A percentile compares a stretch with the other conserved stretches of the same genome.
Evolutionary conservation across 768 basidiomycete species (phyloP).

Genomic region (Collybiopsis confluens): DNA sequence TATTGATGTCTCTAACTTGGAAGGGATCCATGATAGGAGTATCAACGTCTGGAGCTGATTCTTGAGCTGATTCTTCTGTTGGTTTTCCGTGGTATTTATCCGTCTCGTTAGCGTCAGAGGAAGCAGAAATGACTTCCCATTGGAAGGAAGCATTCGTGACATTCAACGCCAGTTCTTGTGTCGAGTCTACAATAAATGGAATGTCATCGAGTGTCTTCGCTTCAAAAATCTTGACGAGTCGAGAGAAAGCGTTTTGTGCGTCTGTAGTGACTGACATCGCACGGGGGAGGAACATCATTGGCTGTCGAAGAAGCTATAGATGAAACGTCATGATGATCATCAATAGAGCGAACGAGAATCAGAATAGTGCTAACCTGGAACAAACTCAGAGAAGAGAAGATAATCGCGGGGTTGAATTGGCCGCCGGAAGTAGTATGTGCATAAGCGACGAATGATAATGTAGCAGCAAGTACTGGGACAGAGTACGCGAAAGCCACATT

Average conservation of each 20-base stretch:
- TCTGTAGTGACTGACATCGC: conserved; percentile 61
- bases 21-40: conserved; percentile 43
- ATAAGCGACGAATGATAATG: conserved; percentile 65
- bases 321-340: too few species aligned
- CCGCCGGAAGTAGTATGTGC: conserved; percentile 44
- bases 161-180: conserved; percentile 43
- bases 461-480: conserved; percentile 60
- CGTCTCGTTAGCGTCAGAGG: conserved; percentile 12
- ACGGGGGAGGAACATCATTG: conserved; percentile 63
- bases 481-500: conserved; percentile 54
- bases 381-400: conserved; percentile 63
- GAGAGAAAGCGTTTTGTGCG: conserved; percentile 55
- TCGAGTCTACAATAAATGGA: conserved; percentile 38
- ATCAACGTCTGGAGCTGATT: too few species aligned
- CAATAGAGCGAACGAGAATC: not conserved
- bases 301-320: conserved; percentile 61
- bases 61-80: too few species aligned
- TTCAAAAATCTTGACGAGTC: conserved; percentile 47
- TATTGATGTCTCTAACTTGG: conserved; percentile 42
- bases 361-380: conserved; percentile 38
- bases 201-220: conserved; percentile 47
- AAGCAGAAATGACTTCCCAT: conserved; percentile 42
- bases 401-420: conserved; percentile 57
- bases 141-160: conserved; percentile 56
- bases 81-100: conserved; percentile 8